Percentiles rank a stretch among this genome's conserved stretches.
Conservation (phyloP, 2,329 filamentous ascomycete genomes). For the Claviceps sorghi region DNA sequence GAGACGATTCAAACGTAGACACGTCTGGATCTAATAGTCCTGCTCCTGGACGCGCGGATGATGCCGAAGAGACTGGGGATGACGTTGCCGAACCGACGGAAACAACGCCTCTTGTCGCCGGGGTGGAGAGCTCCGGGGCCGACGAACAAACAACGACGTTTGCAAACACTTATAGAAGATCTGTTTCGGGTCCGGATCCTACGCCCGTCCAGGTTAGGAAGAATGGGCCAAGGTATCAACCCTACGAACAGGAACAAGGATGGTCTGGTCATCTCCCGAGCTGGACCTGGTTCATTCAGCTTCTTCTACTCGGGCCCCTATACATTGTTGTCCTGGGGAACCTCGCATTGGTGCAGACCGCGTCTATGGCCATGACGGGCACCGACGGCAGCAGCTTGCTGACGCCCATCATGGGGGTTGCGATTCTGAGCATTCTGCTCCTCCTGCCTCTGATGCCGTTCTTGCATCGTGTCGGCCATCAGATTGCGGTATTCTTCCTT, state of each 20-base stretch:
- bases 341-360: conserved; percentile 56
- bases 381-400: conserved; percentile 66
- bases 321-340: conserved; percentile 65
- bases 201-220: conserved; percentile 7
- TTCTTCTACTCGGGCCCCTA: conserved; percentile 66
- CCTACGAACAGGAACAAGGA: conserved; percentile 60
- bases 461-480: conserved; percentile 71
- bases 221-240: conserved; percentile 15
- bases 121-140: conserved; percentile 19
- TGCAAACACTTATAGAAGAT: conserved; percentile 39
- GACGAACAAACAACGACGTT: conserved; percentile 33
- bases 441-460: conserved; percentile 69
- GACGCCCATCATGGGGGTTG: conserved; percentile 56
- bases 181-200: conserved; percentile 19
- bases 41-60: conserved; percentile 9
- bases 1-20: conserved; percentile 27
- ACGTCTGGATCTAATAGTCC: conserved; percentile 18
- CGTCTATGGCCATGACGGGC: conserved; percentile 64
- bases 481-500: conserved; percentile 65
- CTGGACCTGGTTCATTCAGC: conserved; percentile 81
- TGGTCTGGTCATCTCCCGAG: conserved; percentile 71
- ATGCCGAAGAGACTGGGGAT: conserved; percentile 7
- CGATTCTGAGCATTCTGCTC: conserved; percentile 53
- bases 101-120: conserved; percentile 36
- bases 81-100: conserved; percentile 29